A percentile compares a stretch with the other conserved stretches of the same genome.
These are phyloP conservation scores for Microdochium paspali DNA, from an alignment of 2,329 filamentous ascomycete genomes.

Conservation along the genomic window DNA sequence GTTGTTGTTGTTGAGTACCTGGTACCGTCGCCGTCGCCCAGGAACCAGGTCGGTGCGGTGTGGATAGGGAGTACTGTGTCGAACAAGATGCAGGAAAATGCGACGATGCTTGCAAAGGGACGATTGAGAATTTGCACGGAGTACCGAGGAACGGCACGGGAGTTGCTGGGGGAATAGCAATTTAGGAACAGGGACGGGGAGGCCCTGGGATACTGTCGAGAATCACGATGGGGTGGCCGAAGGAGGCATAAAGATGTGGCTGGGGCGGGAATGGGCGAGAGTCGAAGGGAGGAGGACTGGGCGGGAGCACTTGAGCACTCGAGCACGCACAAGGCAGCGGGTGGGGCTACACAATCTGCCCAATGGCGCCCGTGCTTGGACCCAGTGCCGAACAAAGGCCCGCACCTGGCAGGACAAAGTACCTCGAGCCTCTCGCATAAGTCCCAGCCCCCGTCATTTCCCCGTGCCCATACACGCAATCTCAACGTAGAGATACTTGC, in stretches of 20 bases:
- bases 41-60: not conserved
- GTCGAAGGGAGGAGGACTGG: not conserved
- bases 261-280: not conserved
- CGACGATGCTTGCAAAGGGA: not conserved
- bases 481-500: too few relatives aligned
- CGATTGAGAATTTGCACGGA: not conserved
- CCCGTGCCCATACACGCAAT: too few relatives aligned
- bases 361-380: too few relatives aligned
- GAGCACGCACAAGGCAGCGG: not conserved
- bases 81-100: not conserved
- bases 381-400: too few relatives aligned
- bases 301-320: not conserved
- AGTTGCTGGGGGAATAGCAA: conserved; percentile 1
- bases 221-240: not conserved
- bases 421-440: too few relatives aligned
- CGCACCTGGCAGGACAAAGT: too few relatives aligned
- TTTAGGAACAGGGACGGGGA: not conserved
- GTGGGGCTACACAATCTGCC: too few relatives aligned
- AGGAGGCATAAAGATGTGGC: not conserved
- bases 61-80: not conserved
- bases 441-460: too few relatives aligned
- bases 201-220: not conserved
- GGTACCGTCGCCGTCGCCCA: not conserved
- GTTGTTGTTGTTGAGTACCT: too few relatives aligned
- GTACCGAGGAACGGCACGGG: not conserved